Conservation (phyloP, 371 early-diverging fungal species). For the Mucor sp. region DNA sequence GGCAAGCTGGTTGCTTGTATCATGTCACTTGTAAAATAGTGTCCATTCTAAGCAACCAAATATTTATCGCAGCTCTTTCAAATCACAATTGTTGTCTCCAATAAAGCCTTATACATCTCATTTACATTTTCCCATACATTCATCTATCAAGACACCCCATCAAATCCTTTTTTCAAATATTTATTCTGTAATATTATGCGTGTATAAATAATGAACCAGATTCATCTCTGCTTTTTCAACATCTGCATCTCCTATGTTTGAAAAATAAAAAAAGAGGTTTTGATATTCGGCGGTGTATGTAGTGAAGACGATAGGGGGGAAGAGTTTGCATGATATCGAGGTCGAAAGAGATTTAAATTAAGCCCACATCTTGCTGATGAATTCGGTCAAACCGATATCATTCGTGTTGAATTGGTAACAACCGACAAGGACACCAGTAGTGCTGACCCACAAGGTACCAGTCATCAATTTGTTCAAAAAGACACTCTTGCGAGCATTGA, state of each 20-base stretch:
- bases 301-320: constrained; percentile 13
- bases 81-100: not conserved
- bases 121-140: not conserved
- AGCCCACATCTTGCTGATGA: constrained; percentile 83
- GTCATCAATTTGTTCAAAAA: constrained; percentile 61
- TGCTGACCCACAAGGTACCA: constrained; percentile 68
- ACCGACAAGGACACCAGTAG: constrained; percentile 80
- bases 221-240: not conserved
- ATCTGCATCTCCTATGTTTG: no score
- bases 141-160: not conserved
- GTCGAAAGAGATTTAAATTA: constrained; percentile 29
- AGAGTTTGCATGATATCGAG: not conserved
- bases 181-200: not conserved
- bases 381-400: constrained; percentile 92
- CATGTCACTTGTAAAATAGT: no score
- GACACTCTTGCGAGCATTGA: constrained; percentile 72
- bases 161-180: not conserved
- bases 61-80: not conserved
- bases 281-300: constrained; percentile 17
- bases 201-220: not conserved
- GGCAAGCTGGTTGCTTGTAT: no score
- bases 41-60: not conserved
- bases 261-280: constrained; percentile 18
- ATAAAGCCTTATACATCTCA: not conserved
- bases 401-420: constrained; percentile 94